Conservation (phyloP, 495 filamentous ascomycete genomes). For the Trypethelium eluteriae region DNA sequence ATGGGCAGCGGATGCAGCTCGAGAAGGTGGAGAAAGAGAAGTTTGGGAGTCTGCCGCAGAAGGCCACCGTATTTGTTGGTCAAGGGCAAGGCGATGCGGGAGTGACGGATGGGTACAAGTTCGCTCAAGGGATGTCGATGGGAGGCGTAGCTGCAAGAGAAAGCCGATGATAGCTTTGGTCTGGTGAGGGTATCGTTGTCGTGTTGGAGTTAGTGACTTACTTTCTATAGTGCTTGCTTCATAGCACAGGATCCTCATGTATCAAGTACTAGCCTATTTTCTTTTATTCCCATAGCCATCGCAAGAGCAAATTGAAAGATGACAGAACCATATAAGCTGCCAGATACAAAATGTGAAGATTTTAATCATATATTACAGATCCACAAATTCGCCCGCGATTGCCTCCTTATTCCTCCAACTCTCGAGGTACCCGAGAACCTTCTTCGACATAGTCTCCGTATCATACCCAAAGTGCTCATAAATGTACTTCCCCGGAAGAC, state of each 20-base stretch:
- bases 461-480: constrained; percentile 52
- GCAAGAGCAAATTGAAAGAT: not conserved
- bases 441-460: constrained; percentile 37
- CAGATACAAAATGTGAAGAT: not conserved
- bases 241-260: too few species aligned
- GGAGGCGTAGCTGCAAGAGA: not conserved
- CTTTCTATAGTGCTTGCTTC: too few species aligned
- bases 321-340: not conserved
- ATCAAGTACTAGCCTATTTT: too few species aligned
- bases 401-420: constrained; percentile 16
- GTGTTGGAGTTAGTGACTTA: too few species aligned
- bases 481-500: constrained; percentile 44
- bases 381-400: not conserved
- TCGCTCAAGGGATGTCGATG: not conserved
- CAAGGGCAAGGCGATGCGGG: constrained; percentile 2
- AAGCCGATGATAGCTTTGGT: not conserved
- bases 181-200: not conserved
- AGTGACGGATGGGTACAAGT: constrained; percentile 1
- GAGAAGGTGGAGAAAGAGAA: constrained; percentile 1
- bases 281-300: too few species aligned
- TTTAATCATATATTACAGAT: not conserved
- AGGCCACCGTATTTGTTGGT: not conserved
- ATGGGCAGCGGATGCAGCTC: constrained; percentile 2
- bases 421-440: constrained; percentile 41
- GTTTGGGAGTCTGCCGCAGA: not conserved